Evolutionary conservation across 805 yeast species (phyloP).

Genomic region (Candida saitoana): DNA sequence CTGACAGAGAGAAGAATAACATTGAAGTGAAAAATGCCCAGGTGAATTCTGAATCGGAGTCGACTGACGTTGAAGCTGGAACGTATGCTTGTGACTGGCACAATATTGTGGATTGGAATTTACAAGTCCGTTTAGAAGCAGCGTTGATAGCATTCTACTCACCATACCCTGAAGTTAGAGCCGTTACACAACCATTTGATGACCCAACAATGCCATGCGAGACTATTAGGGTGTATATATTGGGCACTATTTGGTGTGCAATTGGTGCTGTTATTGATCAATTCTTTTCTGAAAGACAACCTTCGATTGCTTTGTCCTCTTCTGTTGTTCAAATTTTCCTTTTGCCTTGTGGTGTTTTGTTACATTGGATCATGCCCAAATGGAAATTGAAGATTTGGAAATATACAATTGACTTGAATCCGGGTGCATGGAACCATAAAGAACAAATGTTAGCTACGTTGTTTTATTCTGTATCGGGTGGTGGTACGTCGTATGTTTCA

Average conservation of each 20-base stretch:
- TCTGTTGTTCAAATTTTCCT: constrained; percentile 43
- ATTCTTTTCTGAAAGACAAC: constrained; percentile 52
- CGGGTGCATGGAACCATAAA: constrained; percentile 59
- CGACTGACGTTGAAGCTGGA: constrained; percentile 3
- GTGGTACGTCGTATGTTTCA: constrained; percentile 20
- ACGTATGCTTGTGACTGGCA: constrained; percentile 4
- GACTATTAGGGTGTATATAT: constrained; percentile 46
- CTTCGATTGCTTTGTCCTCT: constrained; percentile 39
- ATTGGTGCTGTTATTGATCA: constrained; percentile 53
- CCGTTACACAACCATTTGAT: constrained; percentile 29
- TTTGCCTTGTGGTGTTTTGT: constrained; percentile 41
- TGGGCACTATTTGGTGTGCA: constrained; percentile 48
- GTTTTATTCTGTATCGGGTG: constrained; percentile 32
- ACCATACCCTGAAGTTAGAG: constrained; percentile 29
- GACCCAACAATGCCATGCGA: constrained; percentile 34
- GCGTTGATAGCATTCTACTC: constrained; percentile 32
- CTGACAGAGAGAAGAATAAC: not conserved
- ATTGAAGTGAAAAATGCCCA: constrained; percentile 1
- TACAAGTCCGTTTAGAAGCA: constrained; percentile 38
- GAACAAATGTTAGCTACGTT: constrained; percentile 64
- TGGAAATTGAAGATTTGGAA: constrained; percentile 19
- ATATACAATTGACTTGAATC: constrained; percentile 26
- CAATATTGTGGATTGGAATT: constrained; percentile 10
- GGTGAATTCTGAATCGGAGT: not conserved
- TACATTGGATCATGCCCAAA: constrained; percentile 34